These are phyloP conservation scores for Trichoderma asperelloides DNA, from an alignment of 495 filamentous ascomycete species.

Conservation along the genomic window DNA sequence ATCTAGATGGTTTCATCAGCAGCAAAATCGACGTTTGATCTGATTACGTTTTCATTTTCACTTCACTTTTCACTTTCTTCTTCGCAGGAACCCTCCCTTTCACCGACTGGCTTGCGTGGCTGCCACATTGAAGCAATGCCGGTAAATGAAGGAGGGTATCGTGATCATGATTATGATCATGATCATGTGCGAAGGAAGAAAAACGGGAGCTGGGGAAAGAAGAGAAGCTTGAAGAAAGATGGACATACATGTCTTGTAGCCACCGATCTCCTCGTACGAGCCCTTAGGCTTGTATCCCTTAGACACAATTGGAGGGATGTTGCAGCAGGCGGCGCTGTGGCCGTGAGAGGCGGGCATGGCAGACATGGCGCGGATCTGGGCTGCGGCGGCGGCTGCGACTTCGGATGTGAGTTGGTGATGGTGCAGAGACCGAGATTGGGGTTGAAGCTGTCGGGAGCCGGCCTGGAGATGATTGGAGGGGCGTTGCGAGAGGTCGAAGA, in stretches of 20 bases:
- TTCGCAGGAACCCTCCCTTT: too few relatives aligned
- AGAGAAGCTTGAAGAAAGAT: background rate
- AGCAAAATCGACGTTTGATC: background rate
- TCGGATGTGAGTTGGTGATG: background rate
- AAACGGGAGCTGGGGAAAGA: too few relatives aligned
- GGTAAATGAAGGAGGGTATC: too few relatives aligned
- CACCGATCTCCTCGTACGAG: slow-evolving; percentile 51
- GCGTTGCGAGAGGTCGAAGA: background rate
- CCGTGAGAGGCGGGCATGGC: slow-evolving; percentile 41
- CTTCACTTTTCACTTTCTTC: too few relatives aligned
- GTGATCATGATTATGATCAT: too few relatives aligned
- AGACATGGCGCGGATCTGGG: slow-evolving; percentile 31
- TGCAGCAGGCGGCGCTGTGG: slow-evolving; percentile 61
- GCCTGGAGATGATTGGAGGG: background rate
- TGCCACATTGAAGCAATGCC: too few relatives aligned
- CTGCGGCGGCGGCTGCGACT: background rate
- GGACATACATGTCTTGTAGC: slow-evolving; percentile 55
- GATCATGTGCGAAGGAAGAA: too few relatives aligned
- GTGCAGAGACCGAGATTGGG: background rate
- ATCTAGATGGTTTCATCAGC: slow-evolving; percentile 29
- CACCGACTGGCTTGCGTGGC: too few relatives aligned
- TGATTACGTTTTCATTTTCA: background rate
- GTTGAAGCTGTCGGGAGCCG: background rate
- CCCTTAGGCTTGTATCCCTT: slow-evolving; percentile 59
- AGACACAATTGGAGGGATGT: slow-evolving; percentile 56